Conservation (phyloP, 345 rosid genomes). For the Eucalyptus cladocalyx region DNA sequence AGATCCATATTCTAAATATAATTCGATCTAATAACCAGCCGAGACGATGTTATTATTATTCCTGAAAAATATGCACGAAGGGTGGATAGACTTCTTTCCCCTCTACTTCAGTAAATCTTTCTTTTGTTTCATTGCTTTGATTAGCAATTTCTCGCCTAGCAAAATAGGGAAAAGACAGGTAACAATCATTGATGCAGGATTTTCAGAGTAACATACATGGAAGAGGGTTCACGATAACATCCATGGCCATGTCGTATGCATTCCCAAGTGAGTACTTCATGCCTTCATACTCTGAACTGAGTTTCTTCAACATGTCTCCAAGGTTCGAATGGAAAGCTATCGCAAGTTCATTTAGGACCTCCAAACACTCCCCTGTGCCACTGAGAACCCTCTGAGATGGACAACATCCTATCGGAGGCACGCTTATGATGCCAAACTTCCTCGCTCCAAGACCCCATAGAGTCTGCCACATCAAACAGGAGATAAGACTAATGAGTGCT, state of each 20-base stretch:
- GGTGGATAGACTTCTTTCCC: neutral
- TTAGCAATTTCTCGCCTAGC: neutral
- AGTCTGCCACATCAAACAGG: conserved; percentile 8
- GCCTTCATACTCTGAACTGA: conserved; percentile 19
- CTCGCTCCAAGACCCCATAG: conserved; percentile 23
- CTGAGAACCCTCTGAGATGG: conserved; percentile 31
- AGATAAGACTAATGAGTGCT: neutral
- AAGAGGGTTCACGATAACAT: conserved; percentile 17
- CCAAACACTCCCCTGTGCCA: conserved; percentile 24
- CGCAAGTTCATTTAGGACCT: conserved; percentile 25
- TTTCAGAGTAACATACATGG: conserved; percentile 8
- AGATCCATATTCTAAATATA: neutral
- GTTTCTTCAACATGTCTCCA: conserved; percentile 10
- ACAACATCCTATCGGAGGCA: conserved; percentile 52
- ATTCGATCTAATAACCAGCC: neutral
- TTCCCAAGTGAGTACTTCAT: conserved; percentile 40
- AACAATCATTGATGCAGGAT: neutral
- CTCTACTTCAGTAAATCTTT: neutral
- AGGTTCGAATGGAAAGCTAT: conserved; percentile 7
- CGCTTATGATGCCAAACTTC: conserved; percentile 35
- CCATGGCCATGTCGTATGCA: conserved; percentile 22
- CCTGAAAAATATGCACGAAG: neutral
- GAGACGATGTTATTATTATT: neutral
- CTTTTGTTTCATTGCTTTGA: neutral
- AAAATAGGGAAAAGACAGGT: neutral